Base-by-base conservation (phyloP, 2,329 filamentous ascomycete species). In the Sarocladium strictum region DNA sequence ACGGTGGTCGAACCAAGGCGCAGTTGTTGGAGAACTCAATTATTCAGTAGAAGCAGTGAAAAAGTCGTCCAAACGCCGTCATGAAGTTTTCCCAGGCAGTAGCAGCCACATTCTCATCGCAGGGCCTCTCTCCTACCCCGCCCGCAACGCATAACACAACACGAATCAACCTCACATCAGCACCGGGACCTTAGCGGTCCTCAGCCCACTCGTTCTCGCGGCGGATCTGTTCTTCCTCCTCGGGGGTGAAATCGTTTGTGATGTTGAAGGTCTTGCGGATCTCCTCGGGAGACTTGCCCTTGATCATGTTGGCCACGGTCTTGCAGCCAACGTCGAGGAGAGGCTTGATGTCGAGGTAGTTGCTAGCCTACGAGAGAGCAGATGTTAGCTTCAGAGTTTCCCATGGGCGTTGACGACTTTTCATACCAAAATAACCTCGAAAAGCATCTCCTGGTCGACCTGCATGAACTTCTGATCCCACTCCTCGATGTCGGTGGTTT, bases 401-500 rank as follows among this genome's bases (percentile, higher is more conserved):
- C 38, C 15, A 19, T 11, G 15, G 23, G 45, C 21, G 15, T 9
- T 40, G 41, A 35, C 3, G 37, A 24, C 17, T 24, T 33, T 54
- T 78, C 86, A 56, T 81, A 94, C 90, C 24, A 99, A 81, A 63
- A 99, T 99, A 67, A 99, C 97, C 78, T 99, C 94, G 63, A 99
- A 99, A 1, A 99, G 83, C 94, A 99, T 97, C 75, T 99, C 94
- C 69, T 99, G 94, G 70, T 99, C 94, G 17, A 99, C 94, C 74
- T 97, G 93, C 94, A 99, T 97, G 73, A 97, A 99, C 76, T 99
- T 99, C 73, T 97, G 93, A 65, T 99, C 94, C 94, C 94, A 99
- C 74, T 99, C 94, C 57, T 97, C 94, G 61, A 99, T 99, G 65
- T 99, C 94, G 47, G 94, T 97, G 1, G 92, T 96, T 84, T 96